Base-by-base conservation (phyloP, 768 basidiomycete genomes). In the Mycena indigotica region DNA sequence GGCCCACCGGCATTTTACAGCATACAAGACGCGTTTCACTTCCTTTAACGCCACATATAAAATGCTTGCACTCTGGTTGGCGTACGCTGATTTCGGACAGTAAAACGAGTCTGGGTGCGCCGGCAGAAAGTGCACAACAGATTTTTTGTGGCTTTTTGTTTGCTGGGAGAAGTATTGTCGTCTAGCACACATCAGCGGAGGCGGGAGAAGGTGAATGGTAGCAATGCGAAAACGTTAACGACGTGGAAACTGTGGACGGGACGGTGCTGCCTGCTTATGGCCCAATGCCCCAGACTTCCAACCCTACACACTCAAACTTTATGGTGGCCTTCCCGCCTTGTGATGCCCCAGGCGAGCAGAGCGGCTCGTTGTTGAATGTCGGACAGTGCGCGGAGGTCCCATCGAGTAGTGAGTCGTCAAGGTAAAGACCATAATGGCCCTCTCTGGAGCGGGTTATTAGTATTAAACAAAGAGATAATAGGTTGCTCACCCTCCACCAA, bases 261-360 rank as follows among this genome's bases (percentile, higher is more conserved):
- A 35, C 32, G 32, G 32, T 17, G 32, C 32, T 35, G 32, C 17
- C 32, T 8, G 32, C 32, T 35, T 17, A 75, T 30, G 78, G 74
- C 3, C 86, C 87, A 40, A 94, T 75, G 3, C 84, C 88, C 95
- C 95, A 97, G 0, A 95, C 92, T 67, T 98, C 95, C 53, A 98
- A 70, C 15, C 89, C 94, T 0, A 96, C 88, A 70, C 93, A 93
- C 67, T 96, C 93, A 63, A 98, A 98, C n/a, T 77, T 72, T 8
- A 81, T 80, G 5, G 76, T 49, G 75, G n/a, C 78, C 75, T 2
- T 80, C 82, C 53, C 75, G 77, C 45, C 72, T 74, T 0, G 73
- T 67, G 0, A 44, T 10, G 13, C 44, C 21, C 80, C 77, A n/a
- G 64, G 67, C 0, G 80, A 76, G 68, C 92, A 95, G 16, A 96